Base-by-base conservation (phyloP, 2,329 filamentous ascomycete genomes). In the Amauroascus niger region DNA sequence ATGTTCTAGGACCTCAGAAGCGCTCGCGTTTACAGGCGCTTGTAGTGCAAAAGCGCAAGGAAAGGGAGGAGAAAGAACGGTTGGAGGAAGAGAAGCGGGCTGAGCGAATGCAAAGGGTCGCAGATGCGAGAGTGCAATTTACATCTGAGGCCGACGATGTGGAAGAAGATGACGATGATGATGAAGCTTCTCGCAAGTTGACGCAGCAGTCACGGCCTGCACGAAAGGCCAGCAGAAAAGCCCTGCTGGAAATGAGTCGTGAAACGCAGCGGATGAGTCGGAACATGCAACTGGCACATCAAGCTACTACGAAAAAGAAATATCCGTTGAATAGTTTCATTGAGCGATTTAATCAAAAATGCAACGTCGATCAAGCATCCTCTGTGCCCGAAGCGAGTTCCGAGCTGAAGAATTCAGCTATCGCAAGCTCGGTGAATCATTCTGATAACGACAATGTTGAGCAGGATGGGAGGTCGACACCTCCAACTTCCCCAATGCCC, bases 161-260 rank as follows among this genome's bases (percentile, higher is more conserved):
- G n/a, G 74, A 71, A 18, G 70, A 76, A n/a, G 77, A 77, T 6
- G 49, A 52, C 50, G 79, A 79, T 35, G 74, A 77, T 43, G 79
- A 81, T 35, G 82, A 85, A 69, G 76, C 55, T 82, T 81, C 32
- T 81, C 82, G 24, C 83, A 80, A 75, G 57, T 72, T 93, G 43
- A 87, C 85, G 0, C 86, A 90, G 64, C 74, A 79, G 37, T 76
- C 79, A 24, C 81, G 84, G 3, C 84, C 88, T 8, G 59, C 67
- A 1, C 81, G 93, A 11, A 95, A 93, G 66, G 90, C 93, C 0
- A 91, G 90, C 73, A 97, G 91, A 73, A 96, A 89, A 71, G 93
- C 93, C 0, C 68, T 96, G 40, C 88, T 96, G 65, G 91, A 97
- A 61, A 96, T 98, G 85, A 86, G 86, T 62, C 81, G 88, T 55